Percentiles rank a stretch among this genome's conserved stretches.
Evolutionary conservation across 2,329 filamentous ascomycete genomes (phyloP).

Genomic region (Ramichloridium luteum): DNA sequence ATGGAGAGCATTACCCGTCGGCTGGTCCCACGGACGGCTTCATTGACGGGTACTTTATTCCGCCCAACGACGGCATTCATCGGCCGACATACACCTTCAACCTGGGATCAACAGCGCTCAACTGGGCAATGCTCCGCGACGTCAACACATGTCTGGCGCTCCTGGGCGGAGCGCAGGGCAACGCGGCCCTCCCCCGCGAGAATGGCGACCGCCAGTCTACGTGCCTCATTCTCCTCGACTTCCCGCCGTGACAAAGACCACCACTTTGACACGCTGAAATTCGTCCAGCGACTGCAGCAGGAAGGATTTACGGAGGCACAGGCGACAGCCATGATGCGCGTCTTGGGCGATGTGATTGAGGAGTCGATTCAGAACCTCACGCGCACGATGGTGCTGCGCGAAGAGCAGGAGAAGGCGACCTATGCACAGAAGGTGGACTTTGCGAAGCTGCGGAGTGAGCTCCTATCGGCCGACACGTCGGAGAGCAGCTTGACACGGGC

Average conservation of each 20-base stretch:
- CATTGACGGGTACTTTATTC: no score
- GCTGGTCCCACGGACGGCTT: no score
- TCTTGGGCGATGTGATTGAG: conserved; percentile 91
- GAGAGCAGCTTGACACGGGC: conserved; percentile 80
- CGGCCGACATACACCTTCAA: no score
- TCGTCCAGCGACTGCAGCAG: conserved; percentile 76
- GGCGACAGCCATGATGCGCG: conserved; percentile 95
- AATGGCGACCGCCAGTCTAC: conserved; percentile 1
- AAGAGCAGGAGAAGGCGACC: conserved; percentile 72
- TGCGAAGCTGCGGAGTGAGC: conserved; percentile 87
- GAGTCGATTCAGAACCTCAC: conserved; percentile 97
- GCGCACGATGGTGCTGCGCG: conserved; percentile 91
- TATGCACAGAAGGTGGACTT: conserved; percentile 91
- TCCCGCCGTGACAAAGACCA: conserved; percentile 57
- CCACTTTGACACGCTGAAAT: conserved; percentile 96
- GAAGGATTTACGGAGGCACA: conserved; percentile 96
- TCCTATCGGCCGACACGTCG: conserved; percentile 81
- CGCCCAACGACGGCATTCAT: no score
- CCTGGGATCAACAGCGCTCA: no score
- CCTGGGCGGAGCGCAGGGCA: conserved; percentile 3
- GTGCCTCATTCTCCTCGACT: conserved; percentile 54
- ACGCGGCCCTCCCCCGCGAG: conserved; percentile 2
- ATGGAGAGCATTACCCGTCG: no score
- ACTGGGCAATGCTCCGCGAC: no score
- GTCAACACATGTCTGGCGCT: no score